These are phyloP conservation scores for Cubamyces lactineus DNA, from an alignment of 768 basidiomycete species.

Conservation along the genomic window DNA sequence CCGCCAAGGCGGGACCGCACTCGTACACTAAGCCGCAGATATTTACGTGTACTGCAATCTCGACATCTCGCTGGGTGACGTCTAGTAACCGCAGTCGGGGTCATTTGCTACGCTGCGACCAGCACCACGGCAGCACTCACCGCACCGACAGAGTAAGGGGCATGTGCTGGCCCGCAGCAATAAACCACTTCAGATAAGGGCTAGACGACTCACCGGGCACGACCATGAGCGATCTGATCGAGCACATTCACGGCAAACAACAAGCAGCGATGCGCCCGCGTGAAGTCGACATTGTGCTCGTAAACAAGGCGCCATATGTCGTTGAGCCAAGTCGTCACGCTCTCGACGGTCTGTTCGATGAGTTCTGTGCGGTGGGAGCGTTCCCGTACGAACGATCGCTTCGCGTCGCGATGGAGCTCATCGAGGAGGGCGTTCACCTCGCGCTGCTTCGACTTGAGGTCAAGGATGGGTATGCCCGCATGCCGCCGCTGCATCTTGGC, in stretches of 20 bases:
- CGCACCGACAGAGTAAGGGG: too few species aligned
- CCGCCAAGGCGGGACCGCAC: too few species aligned
- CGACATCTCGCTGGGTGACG: too few species aligned
- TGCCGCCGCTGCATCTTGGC: slow-evolving; percentile 43
- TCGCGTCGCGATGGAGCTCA: slow-evolving; percentile 56
- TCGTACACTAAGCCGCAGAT: too few species aligned
- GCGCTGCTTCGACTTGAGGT: slow-evolving; percentile 55
- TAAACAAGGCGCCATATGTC: slow-evolving; percentile 66
- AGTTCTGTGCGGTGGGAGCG: slow-evolving; percentile 58
- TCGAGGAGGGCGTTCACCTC: slow-evolving; percentile 57
- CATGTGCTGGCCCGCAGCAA: background rate
- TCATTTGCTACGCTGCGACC: too few species aligned
- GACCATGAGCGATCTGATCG: slow-evolving; percentile 44
- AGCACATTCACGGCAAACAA: slow-evolving; percentile 53
- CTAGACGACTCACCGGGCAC: slow-evolving; percentile 38
- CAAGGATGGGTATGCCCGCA: slow-evolving; percentile 49
- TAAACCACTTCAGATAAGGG: background rate
- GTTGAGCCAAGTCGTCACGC: slow-evolving; percentile 59
- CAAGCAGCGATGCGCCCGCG: slow-evolving; percentile 57
- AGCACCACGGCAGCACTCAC: too few species aligned
- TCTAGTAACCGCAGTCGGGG: too few species aligned
- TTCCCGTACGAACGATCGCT: slow-evolving; percentile 55
- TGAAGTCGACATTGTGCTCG: slow-evolving; percentile 57
- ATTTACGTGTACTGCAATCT: too few species aligned
- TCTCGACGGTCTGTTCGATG: slow-evolving; percentile 57